phyloP scores from a whole-genome alignment of 1,284 basidiomycete species.

The Spongiforma sp. region DNA sequence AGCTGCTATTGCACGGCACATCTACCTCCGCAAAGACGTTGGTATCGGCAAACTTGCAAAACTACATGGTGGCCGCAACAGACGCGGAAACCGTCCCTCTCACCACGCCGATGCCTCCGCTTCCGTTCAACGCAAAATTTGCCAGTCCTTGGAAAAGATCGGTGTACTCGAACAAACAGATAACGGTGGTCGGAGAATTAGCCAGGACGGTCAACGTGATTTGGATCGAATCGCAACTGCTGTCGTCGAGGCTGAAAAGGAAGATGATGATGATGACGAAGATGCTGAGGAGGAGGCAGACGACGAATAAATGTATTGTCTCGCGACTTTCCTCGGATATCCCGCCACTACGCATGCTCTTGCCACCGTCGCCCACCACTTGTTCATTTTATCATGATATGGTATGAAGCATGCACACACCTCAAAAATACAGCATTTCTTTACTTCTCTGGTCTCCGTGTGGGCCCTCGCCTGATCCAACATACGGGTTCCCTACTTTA shows the following conservation, averaged over 20 bases:
- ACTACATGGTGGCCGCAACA: constrained; percentile 96
- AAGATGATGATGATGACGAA: constrained; percentile 87
- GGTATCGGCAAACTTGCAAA: constrained; percentile 96
- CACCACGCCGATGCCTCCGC: constrained; percentile 92
- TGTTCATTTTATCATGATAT: constrained; percentile 42
- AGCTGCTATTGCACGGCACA: constrained; percentile 99
- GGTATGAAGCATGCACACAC: constrained; percentile 51
- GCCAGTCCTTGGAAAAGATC: constrained; percentile 98
- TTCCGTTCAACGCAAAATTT: constrained; percentile 89
- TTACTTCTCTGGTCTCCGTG: constrained; percentile 12
- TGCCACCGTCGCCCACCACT: constrained; percentile 25
- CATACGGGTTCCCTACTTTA: neutral
- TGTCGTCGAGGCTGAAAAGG: constrained; percentile 87
- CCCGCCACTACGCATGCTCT: constrained; percentile 28
- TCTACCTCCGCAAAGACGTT: constrained; percentile 99
- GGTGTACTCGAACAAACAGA: constrained; percentile 95
- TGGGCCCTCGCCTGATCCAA: neutral
- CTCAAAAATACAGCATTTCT: constrained; percentile 37
- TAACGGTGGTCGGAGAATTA: constrained; percentile 96
- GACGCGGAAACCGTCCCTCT: constrained; percentile 93
- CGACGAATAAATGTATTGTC: constrained; percentile 48
- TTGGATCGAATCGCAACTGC: constrained; percentile 99
- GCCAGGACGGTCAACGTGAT: constrained; percentile 97
- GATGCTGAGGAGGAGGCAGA: constrained; percentile 79
- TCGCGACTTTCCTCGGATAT: constrained; percentile 22